phyloP scores from a whole-genome alignment of 306 rosid genomes.

The Malus sylvestris region DNA sequence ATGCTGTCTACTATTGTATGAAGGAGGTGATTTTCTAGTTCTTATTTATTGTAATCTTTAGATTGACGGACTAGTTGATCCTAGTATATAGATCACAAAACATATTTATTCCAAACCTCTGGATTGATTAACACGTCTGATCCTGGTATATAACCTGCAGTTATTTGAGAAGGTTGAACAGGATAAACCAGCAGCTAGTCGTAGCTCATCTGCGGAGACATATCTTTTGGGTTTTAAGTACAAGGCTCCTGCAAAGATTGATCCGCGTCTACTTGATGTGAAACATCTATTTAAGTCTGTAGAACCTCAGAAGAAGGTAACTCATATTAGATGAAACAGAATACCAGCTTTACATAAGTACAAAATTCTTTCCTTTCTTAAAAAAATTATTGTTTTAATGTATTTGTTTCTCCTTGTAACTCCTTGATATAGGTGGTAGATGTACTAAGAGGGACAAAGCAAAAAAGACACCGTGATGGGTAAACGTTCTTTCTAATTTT shows the following conservation, averaged over 20 bases:
- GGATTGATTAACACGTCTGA: not conserved
- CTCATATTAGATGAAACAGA: not conserved
- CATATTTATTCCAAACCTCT: not conserved
- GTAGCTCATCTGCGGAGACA: constrained; percentile 90
- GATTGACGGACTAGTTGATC: not conserved
- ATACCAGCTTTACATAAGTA: not conserved
- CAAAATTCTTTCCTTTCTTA: not conserved
- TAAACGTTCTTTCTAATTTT: constrained; percentile 22
- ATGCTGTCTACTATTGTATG: constrained; percentile 66
- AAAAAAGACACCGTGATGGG: constrained; percentile 95
- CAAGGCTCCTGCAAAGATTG: constrained; percentile 90
- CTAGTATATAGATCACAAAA: not conserved
- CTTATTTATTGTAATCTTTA: not conserved
- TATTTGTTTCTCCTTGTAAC: not conserved
- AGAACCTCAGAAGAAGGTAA: constrained; percentile 72
- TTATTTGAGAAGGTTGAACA: constrained; percentile 92
- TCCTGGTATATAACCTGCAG: constrained; percentile 32
- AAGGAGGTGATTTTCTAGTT: constrained; percentile 47
- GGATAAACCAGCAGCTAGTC: constrained; percentile 84
- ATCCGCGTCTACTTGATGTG: constrained; percentile 88
- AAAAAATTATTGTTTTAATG: not conserved
- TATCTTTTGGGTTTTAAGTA: constrained; percentile 76
- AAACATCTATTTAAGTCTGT: constrained; percentile 70
- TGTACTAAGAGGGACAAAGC: constrained; percentile 78
- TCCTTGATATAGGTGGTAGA: constrained; percentile 61